Evolutionary conservation across 2,329 filamentous ascomycete species (phyloP).

Genomic region (Xylaria sp.): DNA sequence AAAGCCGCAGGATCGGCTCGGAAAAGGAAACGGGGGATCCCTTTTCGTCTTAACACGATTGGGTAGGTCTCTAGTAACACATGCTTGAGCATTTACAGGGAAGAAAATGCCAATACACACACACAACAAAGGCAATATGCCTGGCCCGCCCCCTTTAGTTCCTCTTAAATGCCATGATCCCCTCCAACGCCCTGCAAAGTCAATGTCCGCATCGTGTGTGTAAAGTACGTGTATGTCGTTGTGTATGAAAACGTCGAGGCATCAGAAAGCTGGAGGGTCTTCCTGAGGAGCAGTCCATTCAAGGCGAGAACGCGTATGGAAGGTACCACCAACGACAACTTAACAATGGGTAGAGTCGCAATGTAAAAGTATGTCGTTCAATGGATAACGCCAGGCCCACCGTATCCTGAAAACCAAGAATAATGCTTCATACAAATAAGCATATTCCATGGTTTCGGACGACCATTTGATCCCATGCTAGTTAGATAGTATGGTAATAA

Average conservation of each 20-base stretch:
- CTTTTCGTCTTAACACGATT: not conserved
- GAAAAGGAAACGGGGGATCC: constrained; percentile 12
- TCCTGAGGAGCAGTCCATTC: constrained; percentile 7
- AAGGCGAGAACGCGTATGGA: constrained; percentile 7
- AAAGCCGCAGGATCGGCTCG: constrained; percentile 8
- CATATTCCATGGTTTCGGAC: constrained; percentile 20
- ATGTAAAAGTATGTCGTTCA: constrained; percentile 7
- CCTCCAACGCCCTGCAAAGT: constrained; percentile 24
- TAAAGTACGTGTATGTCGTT: constrained; percentile 1
- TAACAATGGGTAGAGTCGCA: constrained; percentile 6
- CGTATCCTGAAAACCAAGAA: constrained; percentile 34
- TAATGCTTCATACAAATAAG: constrained; percentile 24
- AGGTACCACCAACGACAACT: constrained; percentile 7
- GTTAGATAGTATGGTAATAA: not conserved
- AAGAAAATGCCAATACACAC: constrained; percentile 11
- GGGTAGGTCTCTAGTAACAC: not conserved
- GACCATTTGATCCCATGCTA: constrained; percentile 3
- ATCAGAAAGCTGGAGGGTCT: constrained; percentile 11
- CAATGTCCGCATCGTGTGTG: constrained; percentile 22
- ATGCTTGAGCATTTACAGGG: constrained; percentile 1
- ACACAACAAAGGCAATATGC: constrained; percentile 13
- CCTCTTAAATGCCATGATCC: constrained; percentile 21
- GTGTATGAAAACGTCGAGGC: constrained; percentile 24
- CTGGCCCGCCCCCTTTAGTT: constrained; percentile 17
- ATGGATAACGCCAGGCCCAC: constrained; percentile 14